Evolutionary conservation across 176 grass and related monocot genomes (phyloP).

Genomic region (Canna indica): DNA sequence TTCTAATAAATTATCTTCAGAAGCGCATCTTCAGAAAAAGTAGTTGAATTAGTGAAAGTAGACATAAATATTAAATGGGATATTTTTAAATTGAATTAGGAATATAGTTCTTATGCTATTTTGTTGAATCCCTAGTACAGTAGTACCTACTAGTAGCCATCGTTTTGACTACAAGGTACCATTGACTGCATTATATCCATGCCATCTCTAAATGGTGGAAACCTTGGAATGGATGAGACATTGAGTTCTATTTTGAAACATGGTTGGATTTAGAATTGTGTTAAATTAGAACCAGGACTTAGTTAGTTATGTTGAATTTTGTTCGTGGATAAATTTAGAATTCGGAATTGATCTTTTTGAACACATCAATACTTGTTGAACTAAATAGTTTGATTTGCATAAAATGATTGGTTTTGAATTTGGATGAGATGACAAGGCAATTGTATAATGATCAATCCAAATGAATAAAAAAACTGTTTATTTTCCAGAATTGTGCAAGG

Average conservation of each 20-base stretch:
- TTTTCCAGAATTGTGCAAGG: not conserved
- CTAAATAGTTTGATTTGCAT: no score
- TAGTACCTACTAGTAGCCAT: not conserved
- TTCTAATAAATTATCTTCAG: not conserved
- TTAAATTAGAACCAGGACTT: not conserved
- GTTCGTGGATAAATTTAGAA: not conserved
- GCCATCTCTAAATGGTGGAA: not conserved
- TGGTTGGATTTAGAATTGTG: not conserved
- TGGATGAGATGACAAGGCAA: not conserved
- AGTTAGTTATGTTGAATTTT: no score
- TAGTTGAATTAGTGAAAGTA: not conserved
- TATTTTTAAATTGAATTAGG: not conserved
- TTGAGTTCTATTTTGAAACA: not conserved
- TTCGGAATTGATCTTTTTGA: no score
- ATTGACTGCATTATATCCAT: not conserved
- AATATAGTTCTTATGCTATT: not conserved
- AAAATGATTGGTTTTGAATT: not conserved
- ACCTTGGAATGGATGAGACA: not conserved
- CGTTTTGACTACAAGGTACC: no score
- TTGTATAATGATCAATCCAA: not conserved
- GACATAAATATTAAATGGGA: not conserved
- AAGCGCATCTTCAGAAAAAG: not conserved
- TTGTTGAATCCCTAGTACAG: not conserved
- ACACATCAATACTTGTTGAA: no score
- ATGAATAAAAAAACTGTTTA: not conserved